Evolutionary conservation across 78 protist genomes (phyloP), one percentile per base, ranked within the genome.

Genomic region (Diacronema lutheri): DNA sequence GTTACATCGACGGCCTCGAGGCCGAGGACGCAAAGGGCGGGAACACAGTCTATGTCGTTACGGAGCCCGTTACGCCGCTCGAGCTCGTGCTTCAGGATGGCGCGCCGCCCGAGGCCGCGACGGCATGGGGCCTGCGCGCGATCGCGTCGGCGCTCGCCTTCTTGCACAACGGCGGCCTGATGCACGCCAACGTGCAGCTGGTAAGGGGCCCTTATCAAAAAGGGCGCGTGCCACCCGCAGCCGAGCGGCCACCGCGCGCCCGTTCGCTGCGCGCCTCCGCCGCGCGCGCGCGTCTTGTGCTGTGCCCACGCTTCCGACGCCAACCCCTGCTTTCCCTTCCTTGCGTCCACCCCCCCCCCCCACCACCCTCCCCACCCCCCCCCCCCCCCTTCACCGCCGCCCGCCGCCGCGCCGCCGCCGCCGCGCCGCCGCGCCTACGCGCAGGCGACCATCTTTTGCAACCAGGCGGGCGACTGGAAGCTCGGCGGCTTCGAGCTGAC

Each of bases 391-490:
- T n/a, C n/a, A n/a, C n/a, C n/a, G n/a, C n/a, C n/a, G n/a, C n/a
- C n/a, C n/a, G n/a, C n/a, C n/a, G n/a, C n/a, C n/a, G n/a, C n/a
- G n/a, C n/a, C n/a, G n/a, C n/a, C n/a, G n/a, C n/a, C n/a, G n/a
- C n/a, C n/a, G n/a, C n/a, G n/a, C n/a, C n/a, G n/a, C n/a, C n/a
- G n/a, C n/a, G n/a, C n/a, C n/a, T n/a, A n/a, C n/a, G n/a, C n/a
- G n/a, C n/a, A n/a, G 11, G 0, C 46, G 10, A 21, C 88, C n/a
- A 11, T 89, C 68, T 89, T 40, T 57, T 68, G 44, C 9, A 37
- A 35, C 62, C 0, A 55, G 40, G 44, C 66, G 38, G 88, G 87
- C 37, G 92, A 89, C 26, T 89, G 92, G 92, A 86, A 87, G 58
- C 86, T 89, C 6, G 62, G 71, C 38, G 84, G 82, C 20, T 26